Base-by-base conservation (phyloP, 495 filamentous ascomycete species). In the Penicillium pulvis region DNA sequence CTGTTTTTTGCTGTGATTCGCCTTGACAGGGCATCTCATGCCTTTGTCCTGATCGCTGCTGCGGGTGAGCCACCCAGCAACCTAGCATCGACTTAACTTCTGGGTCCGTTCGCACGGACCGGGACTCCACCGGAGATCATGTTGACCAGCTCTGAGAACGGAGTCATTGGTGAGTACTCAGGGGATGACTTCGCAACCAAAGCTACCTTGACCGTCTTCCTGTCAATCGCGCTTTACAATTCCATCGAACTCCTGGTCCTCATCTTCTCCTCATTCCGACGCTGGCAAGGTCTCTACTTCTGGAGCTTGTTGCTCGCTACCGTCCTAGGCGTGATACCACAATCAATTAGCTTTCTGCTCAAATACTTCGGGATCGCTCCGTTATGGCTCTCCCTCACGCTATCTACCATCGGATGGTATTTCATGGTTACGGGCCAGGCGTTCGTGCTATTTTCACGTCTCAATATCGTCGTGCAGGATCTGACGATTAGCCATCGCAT, bases 321-420 rank as follows among this genome's bases (percentile, higher is more conserved):
- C 11, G 59, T 67, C 23, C 71, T 72, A 51, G 65, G 65, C 0
- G 56, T 70, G 2, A 61, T 77, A n/a, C 70, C 74, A 6, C 71
- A 76, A 56, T 71, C 74, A 5, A 55, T 78, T 24, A 72, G 74
- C 28, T 75, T 74, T 60, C 50, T 76, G 11, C 55, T 76, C 20
- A 74, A 76, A 28, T 76, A 69, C 60, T 69, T 73, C 23, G 63
- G 43, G 11, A 20, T 47, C 6, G 63, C 63, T 39, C 63, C 56
- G 31, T 59, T 58, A 33, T 60, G 68, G 57, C 52, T 75, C 6
- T 66, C 74, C 2, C 60, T 75, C 6, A 69, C 66, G 0, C 61
- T 78, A 23, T 66, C 73, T 14, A 75, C 71, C 0, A 59, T 76
- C 35, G 74, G 74, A 43, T 76, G 74, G 74, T 76, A 74, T 57